These are phyloP conservation scores for Pyronema domesticum DNA, from an alignment of 495 filamentous ascomycete genomes.

Conservation along the genomic window DNA sequence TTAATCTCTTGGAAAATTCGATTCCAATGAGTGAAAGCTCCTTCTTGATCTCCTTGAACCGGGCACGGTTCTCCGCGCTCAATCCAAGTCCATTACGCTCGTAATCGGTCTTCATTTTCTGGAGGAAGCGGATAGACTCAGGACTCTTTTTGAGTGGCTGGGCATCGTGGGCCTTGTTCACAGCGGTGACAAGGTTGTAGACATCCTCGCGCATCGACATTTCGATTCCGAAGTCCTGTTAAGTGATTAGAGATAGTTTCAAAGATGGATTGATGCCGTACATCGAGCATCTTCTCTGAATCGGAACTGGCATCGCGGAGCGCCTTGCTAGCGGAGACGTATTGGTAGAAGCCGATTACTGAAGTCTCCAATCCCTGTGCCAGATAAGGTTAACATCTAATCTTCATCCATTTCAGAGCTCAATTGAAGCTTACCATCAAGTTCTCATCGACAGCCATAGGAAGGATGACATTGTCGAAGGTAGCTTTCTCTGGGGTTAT, in stretches of 20 bases:
- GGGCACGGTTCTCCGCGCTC: conserved; percentile 36
- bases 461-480: conserved; percentile 47
- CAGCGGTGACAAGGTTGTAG: conserved; percentile 38
- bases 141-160: conserved; percentile 29
- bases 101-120: conserved; percentile 41
- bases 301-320: conserved; percentile 47
- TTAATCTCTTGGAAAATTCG: conserved; percentile 42
- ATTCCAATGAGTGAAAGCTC: conserved; percentile 38
- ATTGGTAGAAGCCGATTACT: conserved; percentile 51
- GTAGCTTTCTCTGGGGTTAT: conserved; percentile 46
- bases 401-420: conserved; percentile 18
- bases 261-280: conserved; percentile 6
- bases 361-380: neutral
- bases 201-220: conserved; percentile 44
- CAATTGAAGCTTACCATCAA: conserved; percentile 20
- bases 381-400: conserved; percentile 36
- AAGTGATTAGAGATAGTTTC: neutral
- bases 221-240: conserved; percentile 38
- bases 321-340: conserved; percentile 49
- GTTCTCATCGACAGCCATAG: conserved; percentile 53
- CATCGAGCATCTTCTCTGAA: conserved; percentile 41
- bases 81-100: conserved; percentile 40
- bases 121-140: conserved; percentile 36
- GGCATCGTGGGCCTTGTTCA: conserved; percentile 31
- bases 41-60: conserved; percentile 50